Evolutionary conservation across 257 asterid genomes (phyloP), one percentile per base, ranked within the genome.

Genomic region (Lavandula angustifolia): DNA sequence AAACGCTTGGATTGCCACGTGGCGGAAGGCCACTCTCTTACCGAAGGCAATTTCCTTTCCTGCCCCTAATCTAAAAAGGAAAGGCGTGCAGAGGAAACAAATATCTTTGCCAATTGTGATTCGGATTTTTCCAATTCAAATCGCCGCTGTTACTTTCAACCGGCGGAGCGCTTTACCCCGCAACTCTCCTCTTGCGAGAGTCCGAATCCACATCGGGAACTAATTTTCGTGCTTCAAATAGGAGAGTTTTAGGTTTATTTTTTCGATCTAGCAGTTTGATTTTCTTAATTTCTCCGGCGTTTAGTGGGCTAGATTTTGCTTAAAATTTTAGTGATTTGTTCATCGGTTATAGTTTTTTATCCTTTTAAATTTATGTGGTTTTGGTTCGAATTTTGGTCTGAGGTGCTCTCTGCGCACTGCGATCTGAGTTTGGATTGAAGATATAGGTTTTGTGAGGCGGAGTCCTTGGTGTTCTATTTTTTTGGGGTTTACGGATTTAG

Each of bases 101-200:
- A 70, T 70, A 71, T 71, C 63, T 69, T 66, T 40, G 17, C 43
- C 59, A 44, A 52, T 22, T 29, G 37, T n/a, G 6, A 38, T 56
- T 32, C 13, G 44, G 62, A 58, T 64, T 70, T 70, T 72, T 51
- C 77, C 81, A 67, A 67, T 72, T 76, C 81, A 72, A 60, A 27
- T 63, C 29, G 73, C 75, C 81, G 66, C 67, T 72, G 64, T 34
- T 35, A 66, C 64, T n/a, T 64, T 52, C 35, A 33, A 57, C 72
- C 69, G 57, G 73, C 66, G 66, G 35, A 64, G 43, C 33, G 61
- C 73, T 22, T 47, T 14, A 16, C 43, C 73, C 72, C 14, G 47
- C 18, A 22, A 47, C 29, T 12, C 54, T 43, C 40, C 1, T 42
- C 51, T n/a, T 55, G 32, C 33, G 31, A 50, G 49, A 12, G 29